phyloP scores from a whole-genome alignment of 805 yeast species.

The Lachancea meyersii region DNA sequence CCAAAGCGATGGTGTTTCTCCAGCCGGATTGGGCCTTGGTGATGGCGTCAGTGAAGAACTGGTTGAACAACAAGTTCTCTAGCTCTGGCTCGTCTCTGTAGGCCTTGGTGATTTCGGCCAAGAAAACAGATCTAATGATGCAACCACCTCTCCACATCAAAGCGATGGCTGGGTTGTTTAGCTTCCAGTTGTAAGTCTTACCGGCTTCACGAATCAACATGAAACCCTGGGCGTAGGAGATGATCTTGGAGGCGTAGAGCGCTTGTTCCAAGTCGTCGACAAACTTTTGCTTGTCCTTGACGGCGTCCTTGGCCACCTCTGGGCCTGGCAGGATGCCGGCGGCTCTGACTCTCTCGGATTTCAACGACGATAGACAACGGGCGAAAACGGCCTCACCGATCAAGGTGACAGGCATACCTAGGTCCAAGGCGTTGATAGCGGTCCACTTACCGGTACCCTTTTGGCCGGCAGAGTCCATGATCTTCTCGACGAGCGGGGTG shows the following conservation, averaged over 20 bases:
- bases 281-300: constrained; percentile 73
- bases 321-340: constrained; percentile 79
- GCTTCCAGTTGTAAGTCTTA: constrained; percentile 91
- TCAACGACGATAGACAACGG: constrained; percentile 90
- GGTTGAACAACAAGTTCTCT: constrained; percentile 92
- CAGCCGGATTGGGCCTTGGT: constrained; percentile 91
- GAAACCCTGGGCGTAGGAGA: constrained; percentile 98
- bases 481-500: constrained; percentile 91
- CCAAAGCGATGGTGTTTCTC: constrained; percentile 80
- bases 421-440: constrained; percentile 93
- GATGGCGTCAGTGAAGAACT: constrained; percentile 88
- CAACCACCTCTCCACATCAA: constrained; percentile 99
- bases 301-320: constrained; percentile 49
- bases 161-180: constrained; percentile 97
- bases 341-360: constrained; percentile 85
- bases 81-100: constrained; percentile 88
- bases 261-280: constrained; percentile 97
- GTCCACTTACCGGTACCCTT: constrained; percentile 99
- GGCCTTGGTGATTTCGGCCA: constrained; percentile 94
- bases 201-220: constrained; percentile 99
- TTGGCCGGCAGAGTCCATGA: constrained; percentile 95
- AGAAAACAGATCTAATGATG: constrained; percentile 97
- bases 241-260: constrained; percentile 94
- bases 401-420: constrained; percentile 97
- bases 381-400: constrained; percentile 98